phyloP scores from a whole-genome alignment of 2,329 filamentous ascomycete species.

The Emmonsiellopsis sp. region DNA sequence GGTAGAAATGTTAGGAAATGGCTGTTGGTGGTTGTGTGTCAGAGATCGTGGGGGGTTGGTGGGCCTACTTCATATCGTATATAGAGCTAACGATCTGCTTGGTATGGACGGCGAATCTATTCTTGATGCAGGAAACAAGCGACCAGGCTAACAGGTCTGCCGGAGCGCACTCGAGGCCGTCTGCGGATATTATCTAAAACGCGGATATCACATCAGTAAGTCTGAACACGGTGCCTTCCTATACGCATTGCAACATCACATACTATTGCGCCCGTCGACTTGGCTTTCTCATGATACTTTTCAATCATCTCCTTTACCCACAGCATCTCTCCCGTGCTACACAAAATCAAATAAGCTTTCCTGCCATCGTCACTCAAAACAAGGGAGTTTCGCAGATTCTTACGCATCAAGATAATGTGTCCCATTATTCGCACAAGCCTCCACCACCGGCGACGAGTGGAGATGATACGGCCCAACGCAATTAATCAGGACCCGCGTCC shows the following conservation, averaged over 20 bases:
- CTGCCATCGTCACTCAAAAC: background rate
- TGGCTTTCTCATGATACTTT: conserved; percentile 52
- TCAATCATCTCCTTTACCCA: conserved; percentile 55
- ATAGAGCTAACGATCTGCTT: conserved; percentile 43
- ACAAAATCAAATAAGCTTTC: conserved; percentile 1
- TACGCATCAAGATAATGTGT: conserved; percentile 59
- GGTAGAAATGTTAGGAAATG: conserved; percentile 6
- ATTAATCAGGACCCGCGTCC: conserved; percentile 50
- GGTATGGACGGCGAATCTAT: conserved; percentile 41
- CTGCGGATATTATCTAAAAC: conserved; percentile 48
- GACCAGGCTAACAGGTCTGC: conserved; percentile 46
- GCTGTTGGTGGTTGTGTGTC: background rate
- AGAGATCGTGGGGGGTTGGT: conserved; percentile 9
- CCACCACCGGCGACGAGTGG: conserved; percentile 55
- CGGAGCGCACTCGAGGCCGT: conserved; percentile 53
- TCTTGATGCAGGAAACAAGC: conserved; percentile 44
- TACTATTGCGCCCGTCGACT: conserved; percentile 51
- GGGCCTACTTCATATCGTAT: conserved; percentile 43
- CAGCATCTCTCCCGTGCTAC: conserved; percentile 51
- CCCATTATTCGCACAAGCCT: conserved; percentile 54
- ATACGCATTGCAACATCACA: conserved; percentile 13
- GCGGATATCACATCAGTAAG: conserved; percentile 8
- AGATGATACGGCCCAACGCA: conserved; percentile 55
- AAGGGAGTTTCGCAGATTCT: conserved; percentile 10
- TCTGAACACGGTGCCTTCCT: background rate